A percentile compares a stretch with the other conserved stretches of the same genome.
phyloP scores from a whole-genome alignment of 768 basidiomycete species.

The Pleurotus salmoneostramineus region DNA sequence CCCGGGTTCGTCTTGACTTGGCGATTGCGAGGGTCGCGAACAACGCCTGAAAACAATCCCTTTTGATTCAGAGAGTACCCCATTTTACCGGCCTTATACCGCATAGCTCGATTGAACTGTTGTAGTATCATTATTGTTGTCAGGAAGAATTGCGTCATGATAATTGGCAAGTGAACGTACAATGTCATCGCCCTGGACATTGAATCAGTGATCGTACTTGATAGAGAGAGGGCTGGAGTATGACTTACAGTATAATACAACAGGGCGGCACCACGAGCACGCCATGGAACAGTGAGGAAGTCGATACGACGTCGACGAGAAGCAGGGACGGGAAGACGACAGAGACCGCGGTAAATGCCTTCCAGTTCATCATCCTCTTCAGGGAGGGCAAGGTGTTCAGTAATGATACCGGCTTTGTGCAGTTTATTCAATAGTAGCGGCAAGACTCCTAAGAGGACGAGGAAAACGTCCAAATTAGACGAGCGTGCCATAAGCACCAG shows the following conservation, averaged over 20 bases:
- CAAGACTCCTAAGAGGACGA: slow-evolving; percentile 48
- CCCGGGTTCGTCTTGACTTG: slow-evolving; percentile 60
- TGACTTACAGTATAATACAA: slow-evolving; percentile 83
- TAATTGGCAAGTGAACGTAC: slow-evolving; percentile 36
- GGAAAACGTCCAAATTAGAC: background rate
- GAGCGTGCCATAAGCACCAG: background rate
- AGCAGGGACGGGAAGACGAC: slow-evolving; percentile 44
- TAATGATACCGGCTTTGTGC: slow-evolving; percentile 58
- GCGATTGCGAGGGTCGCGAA: slow-evolving; percentile 64
- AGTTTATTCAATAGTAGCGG: slow-evolving; percentile 52
- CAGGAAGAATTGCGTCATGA: slow-evolving; percentile 1
- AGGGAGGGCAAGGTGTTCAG: slow-evolving; percentile 75
- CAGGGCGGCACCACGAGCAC: slow-evolving; percentile 74
- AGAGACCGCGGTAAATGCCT: slow-evolving; percentile 78
- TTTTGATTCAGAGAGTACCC: slow-evolving; percentile 88
- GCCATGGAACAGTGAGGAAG: slow-evolving; percentile 79
- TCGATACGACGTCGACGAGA: slow-evolving; percentile 73
- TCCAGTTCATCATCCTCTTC: slow-evolving; percentile 68
- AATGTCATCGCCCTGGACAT: slow-evolving; percentile 79
- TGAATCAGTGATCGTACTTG: background rate
- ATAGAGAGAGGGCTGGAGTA: background rate
- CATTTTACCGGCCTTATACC: slow-evolving; percentile 75
- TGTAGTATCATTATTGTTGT: background rate
- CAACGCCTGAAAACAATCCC: slow-evolving; percentile 70
- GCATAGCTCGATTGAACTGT: slow-evolving; percentile 88